A percentile compares a stretch with the other conserved stretches of the same genome.
These are phyloP conservation scores for Chlorella vulgaris DNA, from an alignment of 139 green algal genomes.

Conservation along the genomic window DNA sequence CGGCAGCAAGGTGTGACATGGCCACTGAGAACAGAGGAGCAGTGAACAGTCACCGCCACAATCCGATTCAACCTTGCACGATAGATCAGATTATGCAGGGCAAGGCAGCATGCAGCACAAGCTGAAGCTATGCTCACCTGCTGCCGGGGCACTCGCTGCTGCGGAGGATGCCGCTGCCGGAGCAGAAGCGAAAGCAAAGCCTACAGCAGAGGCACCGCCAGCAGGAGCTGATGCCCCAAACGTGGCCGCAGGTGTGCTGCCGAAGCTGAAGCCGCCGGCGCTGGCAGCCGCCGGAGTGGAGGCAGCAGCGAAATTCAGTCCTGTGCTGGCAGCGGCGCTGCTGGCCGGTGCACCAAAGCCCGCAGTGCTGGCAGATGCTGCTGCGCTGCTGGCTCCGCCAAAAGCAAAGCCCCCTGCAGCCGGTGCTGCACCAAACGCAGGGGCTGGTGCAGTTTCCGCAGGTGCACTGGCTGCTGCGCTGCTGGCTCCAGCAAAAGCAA, in stretches of 20 bases:
- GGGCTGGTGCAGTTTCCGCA: slow-evolving; percentile 15
- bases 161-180: slow-evolving; percentile 14
- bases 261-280: slow-evolving; percentile 30
- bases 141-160: not conserved
- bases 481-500: not conserved
- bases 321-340: slow-evolving; percentile 14
- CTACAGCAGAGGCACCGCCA: not conserved
- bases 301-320: slow-evolving; percentile 10
- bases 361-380: not conserved
- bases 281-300: not conserved
- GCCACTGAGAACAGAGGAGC: no score
- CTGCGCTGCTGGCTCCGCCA: not conserved
- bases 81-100: no score
- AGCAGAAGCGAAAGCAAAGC: slow-evolving; percentile 22
- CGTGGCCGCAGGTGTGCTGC: slow-evolving; percentile 3
- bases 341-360: slow-evolving; percentile 21
- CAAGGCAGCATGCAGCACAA: not conserved
- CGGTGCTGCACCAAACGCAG: slow-evolving; percentile 25
- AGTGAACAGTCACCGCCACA: no score
- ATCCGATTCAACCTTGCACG: no score
- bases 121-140: not conserved
- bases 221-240: not conserved
- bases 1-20: no score
- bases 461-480: no score
- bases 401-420: not conserved